Evolutionary conservation across 805 yeast genomes (phyloP).

Genomic region (Starmerella geochares): DNA sequence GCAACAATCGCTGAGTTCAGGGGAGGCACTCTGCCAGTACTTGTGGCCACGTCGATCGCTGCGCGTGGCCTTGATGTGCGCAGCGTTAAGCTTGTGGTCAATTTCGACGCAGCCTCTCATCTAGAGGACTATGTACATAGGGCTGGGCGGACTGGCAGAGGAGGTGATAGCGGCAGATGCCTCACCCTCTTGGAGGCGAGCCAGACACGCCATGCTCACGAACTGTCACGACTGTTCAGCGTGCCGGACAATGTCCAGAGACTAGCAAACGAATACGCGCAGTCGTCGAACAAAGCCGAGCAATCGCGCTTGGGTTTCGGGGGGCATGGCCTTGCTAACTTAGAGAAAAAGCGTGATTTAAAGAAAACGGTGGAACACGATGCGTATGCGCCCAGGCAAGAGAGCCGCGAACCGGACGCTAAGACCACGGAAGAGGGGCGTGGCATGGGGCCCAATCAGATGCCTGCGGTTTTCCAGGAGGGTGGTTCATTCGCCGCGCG

Average conservation of each 20-base stretch:
- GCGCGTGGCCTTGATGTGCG: constrained; percentile 95
- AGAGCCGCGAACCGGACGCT: background rate
- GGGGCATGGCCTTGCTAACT: constrained; percentile 77
- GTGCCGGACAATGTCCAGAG: constrained; percentile 47
- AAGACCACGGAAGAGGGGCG: background rate
- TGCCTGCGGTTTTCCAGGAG: constrained; percentile 9
- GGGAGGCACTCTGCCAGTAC: constrained; percentile 44
- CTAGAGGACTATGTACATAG: constrained; percentile 94
- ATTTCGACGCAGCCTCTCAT: constrained; percentile 74
- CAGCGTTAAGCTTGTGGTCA: constrained; percentile 65
- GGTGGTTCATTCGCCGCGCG: constrained; percentile 45
- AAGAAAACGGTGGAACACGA: constrained; percentile 44
- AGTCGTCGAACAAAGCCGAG: constrained; percentile 38
- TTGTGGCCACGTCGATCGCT: constrained; percentile 87
- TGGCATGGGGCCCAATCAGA: background rate
- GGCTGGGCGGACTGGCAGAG: constrained; percentile 93
- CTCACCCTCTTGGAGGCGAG: constrained; percentile 56
- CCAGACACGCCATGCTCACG: constrained; percentile 57
- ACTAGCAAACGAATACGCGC: constrained; percentile 43
- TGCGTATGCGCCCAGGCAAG: background rate
- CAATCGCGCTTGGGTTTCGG: constrained; percentile 82
- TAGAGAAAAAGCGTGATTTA: constrained; percentile 46
- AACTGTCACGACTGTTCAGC: constrained; percentile 55
- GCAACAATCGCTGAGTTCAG: constrained; percentile 62
- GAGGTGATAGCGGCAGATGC: constrained; percentile 67